These are phyloP conservation scores for Thelonectria olida DNA, from an alignment of 2,329 filamentous ascomycete genomes.

Conservation along the genomic window DNA sequence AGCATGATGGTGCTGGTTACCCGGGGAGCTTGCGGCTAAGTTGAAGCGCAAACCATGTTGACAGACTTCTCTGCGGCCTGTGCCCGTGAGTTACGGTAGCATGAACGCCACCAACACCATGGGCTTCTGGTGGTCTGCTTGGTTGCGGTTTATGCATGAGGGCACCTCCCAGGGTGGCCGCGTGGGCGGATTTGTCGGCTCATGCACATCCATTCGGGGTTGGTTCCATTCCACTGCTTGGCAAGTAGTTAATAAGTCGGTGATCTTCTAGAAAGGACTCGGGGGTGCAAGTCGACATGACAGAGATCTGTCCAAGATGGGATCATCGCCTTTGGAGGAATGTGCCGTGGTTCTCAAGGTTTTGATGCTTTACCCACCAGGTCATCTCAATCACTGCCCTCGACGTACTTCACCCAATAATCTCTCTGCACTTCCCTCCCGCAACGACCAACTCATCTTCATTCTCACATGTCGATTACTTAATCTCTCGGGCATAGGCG, in stretches of 20 bases:
- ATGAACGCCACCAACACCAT: background rate
- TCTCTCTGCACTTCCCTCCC: too few relatives aligned
- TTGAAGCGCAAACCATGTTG: background rate
- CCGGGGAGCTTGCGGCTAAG: background rate
- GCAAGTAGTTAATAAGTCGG: background rate
- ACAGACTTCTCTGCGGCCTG: background rate
- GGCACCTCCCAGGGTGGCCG: background rate
- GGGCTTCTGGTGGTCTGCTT: background rate
- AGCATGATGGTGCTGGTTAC: background rate
- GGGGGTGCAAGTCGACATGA: background rate
- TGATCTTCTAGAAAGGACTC: background rate
- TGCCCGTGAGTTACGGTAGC: background rate
- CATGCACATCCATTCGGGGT: background rate
- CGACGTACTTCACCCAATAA: too few relatives aligned
- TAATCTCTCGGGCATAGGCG: too few relatives aligned
- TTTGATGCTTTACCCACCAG: background rate
- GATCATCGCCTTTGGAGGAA: background rate
- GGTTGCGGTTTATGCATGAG: background rate
- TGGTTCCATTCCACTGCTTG: background rate
- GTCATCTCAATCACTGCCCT: too few relatives aligned
- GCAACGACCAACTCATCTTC: too few relatives aligned
- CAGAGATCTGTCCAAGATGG: background rate
- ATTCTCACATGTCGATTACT: too few relatives aligned
- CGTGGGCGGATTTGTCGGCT: background rate
- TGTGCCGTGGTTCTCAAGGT: background rate